These are phyloP conservation scores for Penicillium samsonianum DNA, from an alignment of 495 filamentous ascomycete genomes.

Conservation along the genomic window DNA sequence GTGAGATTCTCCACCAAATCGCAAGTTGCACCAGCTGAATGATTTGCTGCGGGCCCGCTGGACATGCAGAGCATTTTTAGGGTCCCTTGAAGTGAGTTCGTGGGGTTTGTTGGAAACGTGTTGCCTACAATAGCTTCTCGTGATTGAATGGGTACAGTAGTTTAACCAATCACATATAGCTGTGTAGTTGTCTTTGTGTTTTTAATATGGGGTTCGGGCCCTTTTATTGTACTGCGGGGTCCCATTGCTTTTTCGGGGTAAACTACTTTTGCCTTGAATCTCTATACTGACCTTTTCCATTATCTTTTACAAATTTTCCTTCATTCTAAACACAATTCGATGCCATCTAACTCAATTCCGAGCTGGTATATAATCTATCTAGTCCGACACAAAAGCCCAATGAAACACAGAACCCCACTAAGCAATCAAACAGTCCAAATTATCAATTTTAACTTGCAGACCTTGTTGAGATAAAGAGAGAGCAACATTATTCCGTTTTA, in stretches of 20 bases:
- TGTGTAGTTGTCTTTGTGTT: background rate
- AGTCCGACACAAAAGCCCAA: background rate
- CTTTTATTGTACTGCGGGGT: background rate
- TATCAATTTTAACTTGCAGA: background rate
- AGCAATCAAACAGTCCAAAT: background rate
- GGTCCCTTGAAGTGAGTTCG: too few species aligned
- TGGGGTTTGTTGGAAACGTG: background rate
- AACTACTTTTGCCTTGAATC: background rate
- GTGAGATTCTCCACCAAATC: background rate
- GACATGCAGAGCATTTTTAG: background rate
- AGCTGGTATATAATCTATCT: background rate
- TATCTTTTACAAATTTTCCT: background rate
- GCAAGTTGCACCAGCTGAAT: constrained; percentile 2
- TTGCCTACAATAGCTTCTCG: background rate
- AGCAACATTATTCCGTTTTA: background rate
- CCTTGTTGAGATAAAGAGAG: background rate
- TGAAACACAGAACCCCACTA: background rate
- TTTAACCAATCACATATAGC: background rate
- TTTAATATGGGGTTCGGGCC: background rate
- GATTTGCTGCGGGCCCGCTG: background rate
- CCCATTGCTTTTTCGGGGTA: background rate
- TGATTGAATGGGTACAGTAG: background rate
- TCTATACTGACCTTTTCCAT: background rate
- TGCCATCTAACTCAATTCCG: background rate
- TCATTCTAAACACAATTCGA: background rate